Conservation (phyloP, 306 rosid species). For the Casuarina glauca region DNA sequence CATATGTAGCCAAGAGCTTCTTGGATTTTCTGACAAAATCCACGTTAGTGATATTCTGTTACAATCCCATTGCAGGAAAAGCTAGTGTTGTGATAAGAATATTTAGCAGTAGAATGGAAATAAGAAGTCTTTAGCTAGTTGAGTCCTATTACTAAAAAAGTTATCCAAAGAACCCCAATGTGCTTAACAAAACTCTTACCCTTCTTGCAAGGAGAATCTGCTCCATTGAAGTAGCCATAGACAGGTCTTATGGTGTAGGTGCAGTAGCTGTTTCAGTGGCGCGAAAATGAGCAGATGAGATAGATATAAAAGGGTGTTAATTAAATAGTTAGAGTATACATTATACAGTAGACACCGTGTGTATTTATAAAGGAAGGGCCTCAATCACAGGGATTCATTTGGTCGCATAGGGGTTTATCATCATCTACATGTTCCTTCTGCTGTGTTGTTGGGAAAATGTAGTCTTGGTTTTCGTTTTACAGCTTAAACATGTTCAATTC, state of each 20-base stretch:
- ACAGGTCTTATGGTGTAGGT: not conserved
- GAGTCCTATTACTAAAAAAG: too few relatives aligned
- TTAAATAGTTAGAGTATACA: conserved; percentile 35
- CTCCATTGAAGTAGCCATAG: too few relatives aligned
- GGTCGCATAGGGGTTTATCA: conserved; percentile 33
- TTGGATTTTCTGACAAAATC: conserved; percentile 34
- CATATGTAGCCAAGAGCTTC: not conserved
- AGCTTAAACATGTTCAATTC: too few relatives aligned
- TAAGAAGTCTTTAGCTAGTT: too few relatives aligned
- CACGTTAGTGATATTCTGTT: not conserved
- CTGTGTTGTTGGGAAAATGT: too few relatives aligned
- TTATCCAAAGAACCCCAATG: too few relatives aligned
- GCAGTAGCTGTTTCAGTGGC: conserved; percentile 71
- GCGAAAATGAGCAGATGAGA: conserved; percentile 69
- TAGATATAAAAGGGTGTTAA: conserved; percentile 42
- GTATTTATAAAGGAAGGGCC: not conserved
- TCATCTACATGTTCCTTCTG: conserved; percentile 17
- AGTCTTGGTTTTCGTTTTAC: too few relatives aligned
- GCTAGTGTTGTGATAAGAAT: too few relatives aligned
- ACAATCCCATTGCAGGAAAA: too few relatives aligned
- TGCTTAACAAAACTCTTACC: too few relatives aligned
- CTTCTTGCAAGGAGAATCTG: too few relatives aligned
- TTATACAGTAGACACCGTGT: not conserved
- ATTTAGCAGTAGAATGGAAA: too few relatives aligned
- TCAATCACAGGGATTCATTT: conserved; percentile 29